Percentiles rank a stretch among this genome's conserved stretches.
phyloP scores from a whole-genome alignment of 1,139 yeast species.

The Maudiozyma humilis region DNA sequence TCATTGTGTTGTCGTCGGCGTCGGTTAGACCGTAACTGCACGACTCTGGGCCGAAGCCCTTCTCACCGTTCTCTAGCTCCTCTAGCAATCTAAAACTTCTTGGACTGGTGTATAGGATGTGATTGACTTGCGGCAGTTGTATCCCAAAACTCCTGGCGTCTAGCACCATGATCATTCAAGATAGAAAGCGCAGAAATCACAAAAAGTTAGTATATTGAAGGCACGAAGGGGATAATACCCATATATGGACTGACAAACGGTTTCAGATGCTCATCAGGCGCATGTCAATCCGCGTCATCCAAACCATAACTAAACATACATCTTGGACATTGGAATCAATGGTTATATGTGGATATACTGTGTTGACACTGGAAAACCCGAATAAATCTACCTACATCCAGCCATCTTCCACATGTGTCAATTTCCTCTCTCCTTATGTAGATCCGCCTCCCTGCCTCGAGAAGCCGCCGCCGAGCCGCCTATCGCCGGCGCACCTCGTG shows the following conservation, averaged over 20 bases:
- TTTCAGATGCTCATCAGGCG: not conserved
- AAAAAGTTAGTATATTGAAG: no score
- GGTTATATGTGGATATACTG: no score
- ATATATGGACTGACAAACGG: no score
- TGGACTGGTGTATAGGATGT: constrained; percentile 47
- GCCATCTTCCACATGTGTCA: not conserved
- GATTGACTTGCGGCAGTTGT: no score
- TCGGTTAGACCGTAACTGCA: constrained; percentile 89
- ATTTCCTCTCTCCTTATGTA: not conserved
- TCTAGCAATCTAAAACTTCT: constrained; percentile 88
- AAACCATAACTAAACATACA: not conserved
- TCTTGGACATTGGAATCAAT: constrained; percentile 1
- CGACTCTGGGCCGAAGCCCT: constrained; percentile 93
- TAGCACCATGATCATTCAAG: no score
- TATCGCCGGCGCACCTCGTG: no score
- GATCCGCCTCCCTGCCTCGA: not conserved
- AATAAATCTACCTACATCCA: no score
- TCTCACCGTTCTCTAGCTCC: constrained; percentile 96
- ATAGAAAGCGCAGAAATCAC: no score
- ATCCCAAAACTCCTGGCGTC: no score
- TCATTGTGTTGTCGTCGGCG: constrained; percentile 84
- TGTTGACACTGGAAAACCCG: no score
- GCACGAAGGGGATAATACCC: no score
- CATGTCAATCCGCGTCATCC: not conserved
- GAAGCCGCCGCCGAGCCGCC: no score